These are phyloP conservation scores for Ambrosiella cleistominuta DNA, from an alignment of 2,329 filamentous ascomycete genomes.

Conservation along the genomic window DNA sequence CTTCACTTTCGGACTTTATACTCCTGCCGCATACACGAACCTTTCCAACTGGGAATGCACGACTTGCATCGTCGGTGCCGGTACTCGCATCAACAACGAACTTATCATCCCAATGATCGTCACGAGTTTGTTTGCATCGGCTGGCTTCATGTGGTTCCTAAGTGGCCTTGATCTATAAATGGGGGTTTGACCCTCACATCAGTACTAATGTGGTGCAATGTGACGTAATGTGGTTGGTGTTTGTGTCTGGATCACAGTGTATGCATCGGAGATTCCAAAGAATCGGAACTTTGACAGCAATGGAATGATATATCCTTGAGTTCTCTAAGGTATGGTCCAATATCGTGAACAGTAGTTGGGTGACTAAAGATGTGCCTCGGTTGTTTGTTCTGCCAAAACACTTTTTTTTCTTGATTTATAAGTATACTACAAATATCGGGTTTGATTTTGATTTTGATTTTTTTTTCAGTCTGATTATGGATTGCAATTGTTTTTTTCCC, in stretches of 20 bases:
- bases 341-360: not conserved
- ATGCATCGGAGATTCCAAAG: not conserved
- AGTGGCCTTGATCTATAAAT: slow-evolving; percentile 27
- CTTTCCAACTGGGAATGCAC: slow-evolving; percentile 36
- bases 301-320: not conserved
- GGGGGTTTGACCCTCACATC: not conserved
- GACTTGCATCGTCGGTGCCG: slow-evolving; percentile 35
- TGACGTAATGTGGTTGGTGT: not conserved
- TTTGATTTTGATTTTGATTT: slow-evolving; percentile 1
- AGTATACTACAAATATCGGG: not conserved
- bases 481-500: not conserved
- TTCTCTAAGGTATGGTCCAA: not conserved
- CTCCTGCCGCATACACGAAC: slow-evolving; percentile 31
- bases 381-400: not conserved
- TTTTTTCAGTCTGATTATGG: not conserved
- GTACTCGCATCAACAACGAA: not conserved
- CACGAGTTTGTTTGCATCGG: slow-evolving; percentile 35
- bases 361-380: not conserved
- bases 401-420: slow-evolving; percentile 1
- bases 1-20: slow-evolving; percentile 43
- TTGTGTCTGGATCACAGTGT: no score
- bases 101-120: slow-evolving; percentile 15
- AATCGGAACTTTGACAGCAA: not conserved
- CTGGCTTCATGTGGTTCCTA: slow-evolving; percentile 49
- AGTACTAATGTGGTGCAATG: not conserved